These are phyloP conservation scores for Trametes cingulata DNA, from an alignment of 768 basidiomycete species.

Conservation along the genomic window DNA sequence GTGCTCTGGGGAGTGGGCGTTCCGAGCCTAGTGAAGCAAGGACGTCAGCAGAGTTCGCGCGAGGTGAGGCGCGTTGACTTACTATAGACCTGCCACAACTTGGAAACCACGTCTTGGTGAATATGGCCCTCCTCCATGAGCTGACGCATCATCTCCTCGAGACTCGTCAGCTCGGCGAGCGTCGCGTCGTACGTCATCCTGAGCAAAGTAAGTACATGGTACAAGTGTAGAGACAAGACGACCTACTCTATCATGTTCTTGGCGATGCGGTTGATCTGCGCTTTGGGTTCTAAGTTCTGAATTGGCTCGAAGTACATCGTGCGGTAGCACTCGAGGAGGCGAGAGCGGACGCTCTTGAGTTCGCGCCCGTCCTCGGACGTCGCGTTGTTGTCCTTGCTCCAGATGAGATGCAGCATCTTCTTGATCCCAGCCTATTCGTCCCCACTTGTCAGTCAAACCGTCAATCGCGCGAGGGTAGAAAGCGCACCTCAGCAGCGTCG, in stretches of 20 bases:
- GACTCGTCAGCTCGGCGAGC: conserved; percentile 89
- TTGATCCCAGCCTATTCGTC: conserved; percentile 74
- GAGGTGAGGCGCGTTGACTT: conserved; percentile 30
- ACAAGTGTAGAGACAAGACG: not conserved
- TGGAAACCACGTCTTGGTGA: conserved; percentile 80
- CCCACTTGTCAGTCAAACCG: not conserved
- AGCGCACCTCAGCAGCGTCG: conserved; percentile 66
- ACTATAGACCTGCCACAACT: conserved; percentile 98
- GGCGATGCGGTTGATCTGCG: conserved; percentile 87
- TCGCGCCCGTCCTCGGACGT: conserved; percentile 77
- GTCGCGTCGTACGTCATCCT: conserved; percentile 93
- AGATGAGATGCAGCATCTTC: conserved; percentile 96
- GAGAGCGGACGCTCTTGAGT: conserved; percentile 83
- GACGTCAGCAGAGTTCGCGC: not conserved
- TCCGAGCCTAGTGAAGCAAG: conserved; percentile 56
- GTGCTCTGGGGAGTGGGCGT: conserved; percentile 72
- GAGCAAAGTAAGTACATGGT: not conserved
- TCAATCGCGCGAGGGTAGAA: not conserved
- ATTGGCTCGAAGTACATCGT: conserved; percentile 86
- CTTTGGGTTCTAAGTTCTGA: conserved; percentile 72
- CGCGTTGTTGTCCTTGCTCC: conserved; percentile 89
- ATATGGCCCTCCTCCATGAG: conserved; percentile 92
- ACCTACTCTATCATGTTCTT: conserved; percentile 96
- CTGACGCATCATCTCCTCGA: conserved; percentile 95
- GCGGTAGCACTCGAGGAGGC: conserved; percentile 87